A percentile compares a stretch with the other conserved stretches of the same genome.
Evolutionary conservation across 768 basidiomycete species (phyloP).

Genomic region (Panaeolus cyanescens): DNA sequence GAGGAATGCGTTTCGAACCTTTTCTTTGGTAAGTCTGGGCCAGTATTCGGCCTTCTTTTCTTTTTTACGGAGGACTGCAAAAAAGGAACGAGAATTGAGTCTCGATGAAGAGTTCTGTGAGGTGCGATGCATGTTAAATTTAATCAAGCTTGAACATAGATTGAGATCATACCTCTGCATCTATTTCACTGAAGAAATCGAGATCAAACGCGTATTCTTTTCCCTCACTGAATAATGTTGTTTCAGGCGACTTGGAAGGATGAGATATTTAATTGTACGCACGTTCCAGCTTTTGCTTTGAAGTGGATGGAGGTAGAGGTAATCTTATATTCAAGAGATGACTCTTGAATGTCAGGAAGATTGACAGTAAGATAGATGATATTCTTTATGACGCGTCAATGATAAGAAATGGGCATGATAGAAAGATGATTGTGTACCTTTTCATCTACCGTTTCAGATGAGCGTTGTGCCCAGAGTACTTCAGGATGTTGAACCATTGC

Average conservation of each 20-base stretch:
- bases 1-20: constrained; percentile 74
- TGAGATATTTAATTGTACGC: constrained; percentile 23
- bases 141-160: background rate
- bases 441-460: constrained; percentile 58
- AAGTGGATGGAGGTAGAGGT: constrained; percentile 61
- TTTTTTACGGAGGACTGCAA: constrained; percentile 80
- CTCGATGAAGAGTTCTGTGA: constrained; percentile 57
- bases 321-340: constrained; percentile 61
- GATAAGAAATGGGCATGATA: constrained; percentile 11
- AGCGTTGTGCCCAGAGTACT: constrained; percentile 94
- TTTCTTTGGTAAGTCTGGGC: constrained; percentile 92
- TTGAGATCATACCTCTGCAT: constrained; percentile 63
- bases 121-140: constrained; percentile 15
- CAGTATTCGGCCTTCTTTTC: constrained; percentile 77
- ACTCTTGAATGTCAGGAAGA: constrained; percentile 68
- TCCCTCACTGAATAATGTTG: constrained; percentile 38
- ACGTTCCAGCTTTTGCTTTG: constrained; percentile 69
- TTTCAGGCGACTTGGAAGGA: background rate
- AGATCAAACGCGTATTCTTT: constrained; percentile 76
- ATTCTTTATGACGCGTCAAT: constrained; percentile 58
- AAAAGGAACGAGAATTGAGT: constrained; percentile 68
- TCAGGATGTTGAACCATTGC: constrained; percentile 73
- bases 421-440: constrained; percentile 52
- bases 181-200: constrained; percentile 75
- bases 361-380: constrained; percentile 84